A percentile compares a stretch with the other conserved stretches of the same genome.
phyloP scores from a whole-genome alignment of 2,329 filamentous ascomycete species.

The Talaromyces sp. region DNA sequence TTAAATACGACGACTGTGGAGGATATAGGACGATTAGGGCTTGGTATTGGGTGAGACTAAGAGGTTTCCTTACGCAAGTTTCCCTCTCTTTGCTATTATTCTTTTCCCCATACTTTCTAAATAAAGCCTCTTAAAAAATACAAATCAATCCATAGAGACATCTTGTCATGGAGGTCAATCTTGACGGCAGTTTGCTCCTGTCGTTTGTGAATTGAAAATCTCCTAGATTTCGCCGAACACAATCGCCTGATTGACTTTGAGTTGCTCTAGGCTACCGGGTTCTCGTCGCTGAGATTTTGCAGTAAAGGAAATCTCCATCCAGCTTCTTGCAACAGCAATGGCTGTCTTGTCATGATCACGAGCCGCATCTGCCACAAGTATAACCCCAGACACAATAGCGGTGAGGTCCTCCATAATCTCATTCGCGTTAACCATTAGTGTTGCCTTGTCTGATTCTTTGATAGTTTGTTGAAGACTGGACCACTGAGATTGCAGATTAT shows the following conservation, averaged over 20 bases:
- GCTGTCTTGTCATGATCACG: conserved; percentile 25
- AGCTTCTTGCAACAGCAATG: conserved; percentile 19
- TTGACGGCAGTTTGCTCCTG: too few relatives aligned
- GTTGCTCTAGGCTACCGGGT: background rate
- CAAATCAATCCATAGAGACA: too few relatives aligned
- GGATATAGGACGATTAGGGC: too few relatives aligned
- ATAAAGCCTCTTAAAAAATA: too few relatives aligned
- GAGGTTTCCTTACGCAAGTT: too few relatives aligned
- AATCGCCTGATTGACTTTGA: conserved; percentile 1
- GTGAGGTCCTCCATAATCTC: conserved; percentile 26
- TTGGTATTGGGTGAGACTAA: too few relatives aligned
- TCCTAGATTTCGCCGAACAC: conserved; percentile 2
- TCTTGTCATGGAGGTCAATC: too few relatives aligned
- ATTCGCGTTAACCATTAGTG: conserved; percentile 24
- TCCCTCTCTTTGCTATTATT: too few relatives aligned
- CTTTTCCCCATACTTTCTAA: too few relatives aligned
- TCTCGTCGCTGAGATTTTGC: background rate
- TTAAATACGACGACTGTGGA: too few relatives aligned
- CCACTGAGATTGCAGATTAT: conserved; percentile 17
- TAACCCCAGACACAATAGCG: conserved; percentile 24
- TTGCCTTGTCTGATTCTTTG: conserved; percentile 15
- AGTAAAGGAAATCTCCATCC: background rate
- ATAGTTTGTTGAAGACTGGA: background rate
- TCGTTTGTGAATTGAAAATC: too few relatives aligned
- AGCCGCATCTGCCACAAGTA: conserved; percentile 28